A percentile compares a stretch with the other conserved stretches of the same genome.
Conservation (phyloP, 2,329 filamentous ascomycete genomes). For the Trichoderma brevicompactum region DNA sequence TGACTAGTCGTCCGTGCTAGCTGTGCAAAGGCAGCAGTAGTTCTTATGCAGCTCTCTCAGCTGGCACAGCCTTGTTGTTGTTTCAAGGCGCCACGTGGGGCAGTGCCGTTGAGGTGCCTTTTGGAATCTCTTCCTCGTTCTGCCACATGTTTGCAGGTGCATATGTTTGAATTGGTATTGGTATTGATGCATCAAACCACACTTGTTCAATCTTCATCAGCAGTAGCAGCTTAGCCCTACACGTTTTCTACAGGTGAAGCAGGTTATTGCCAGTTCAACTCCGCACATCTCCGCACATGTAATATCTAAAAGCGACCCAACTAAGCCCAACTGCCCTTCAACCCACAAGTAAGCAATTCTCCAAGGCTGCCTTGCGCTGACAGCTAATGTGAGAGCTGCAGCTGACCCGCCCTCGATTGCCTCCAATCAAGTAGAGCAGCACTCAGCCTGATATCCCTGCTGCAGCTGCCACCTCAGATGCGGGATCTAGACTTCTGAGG, state of each 20-base stretch:
- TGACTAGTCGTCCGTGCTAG: not conserved
- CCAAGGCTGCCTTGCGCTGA: slow-evolving; percentile 19
- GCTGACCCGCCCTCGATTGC: not conserved
- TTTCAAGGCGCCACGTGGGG: slow-evolving; percentile 9
- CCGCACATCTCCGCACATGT: not conserved
- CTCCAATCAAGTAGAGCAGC: not conserved
- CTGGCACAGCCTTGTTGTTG: slow-evolving; percentile 21
- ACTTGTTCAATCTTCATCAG: no score
- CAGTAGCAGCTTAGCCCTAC: no score
- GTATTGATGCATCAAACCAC: no score
- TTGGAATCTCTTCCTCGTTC: not conserved
- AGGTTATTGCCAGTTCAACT: no score
- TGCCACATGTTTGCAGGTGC: no score
- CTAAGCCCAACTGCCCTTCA: not conserved
- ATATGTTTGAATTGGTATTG: not conserved
- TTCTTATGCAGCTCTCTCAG: slow-evolving; percentile 11
- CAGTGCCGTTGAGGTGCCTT: not conserved
- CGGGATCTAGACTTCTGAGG: no score
- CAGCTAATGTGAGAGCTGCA: slow-evolving; percentile 20
- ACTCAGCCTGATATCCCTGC: no score
- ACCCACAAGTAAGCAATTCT: not conserved
- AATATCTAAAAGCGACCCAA: not conserved
- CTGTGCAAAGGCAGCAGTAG: not conserved
- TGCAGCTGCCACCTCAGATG: no score
- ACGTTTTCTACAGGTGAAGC: no score